Evolutionary conservation across 2,329 filamentous ascomycete genomes (phyloP), one percentile per base, ranked within the genome.

Genomic region (Aspergillus ochraceus): DNA sequence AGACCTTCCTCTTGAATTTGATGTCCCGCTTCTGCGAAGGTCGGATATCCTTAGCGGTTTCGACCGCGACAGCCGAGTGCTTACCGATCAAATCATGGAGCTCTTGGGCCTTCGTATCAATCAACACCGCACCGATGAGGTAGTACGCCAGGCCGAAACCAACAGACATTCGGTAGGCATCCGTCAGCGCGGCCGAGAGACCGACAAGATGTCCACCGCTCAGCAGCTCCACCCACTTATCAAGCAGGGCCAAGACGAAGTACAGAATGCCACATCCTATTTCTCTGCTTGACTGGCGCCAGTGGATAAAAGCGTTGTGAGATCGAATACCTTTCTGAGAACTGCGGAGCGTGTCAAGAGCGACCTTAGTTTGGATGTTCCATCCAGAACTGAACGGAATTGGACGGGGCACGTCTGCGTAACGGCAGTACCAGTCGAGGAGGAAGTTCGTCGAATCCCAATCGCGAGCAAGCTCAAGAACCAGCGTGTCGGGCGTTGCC

Each of bases 121-220:
- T 81, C 22, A 84, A 73, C 1, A 86, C 82, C 12, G 84, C 83
- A 26, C 84, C 83, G 24, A 85, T 77, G 19, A 86, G 74, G 63
- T 86, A 86, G 68, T 86, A 86, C 0, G 81, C 81, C 36, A 86
- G 73, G n/a, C 81, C 80, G 62, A 85, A 84, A 1, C 84, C 83
- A 22, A 84, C 78, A 39, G 80, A 77, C 60, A 82, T 72, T 11
- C 81, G 77, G 57, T 77, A 74, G 1, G 75, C 69, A 12, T 75
- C 71, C 46, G 74, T 76, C 26, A 71, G 50, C 17, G 70, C 67
- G 4, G 70, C 63, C 2, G 70, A 70, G 11, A 83, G 68, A 60
- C 80, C 80, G 17, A 79, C 64, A 0, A 79, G 60, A 19, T 74
- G 69, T 19, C 73, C 74, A 17, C 82, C 82, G 56, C 77, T 77